Base-by-base conservation (phyloP, 106 monocot genomes). In the Platanthera guangdongensis region DNA sequence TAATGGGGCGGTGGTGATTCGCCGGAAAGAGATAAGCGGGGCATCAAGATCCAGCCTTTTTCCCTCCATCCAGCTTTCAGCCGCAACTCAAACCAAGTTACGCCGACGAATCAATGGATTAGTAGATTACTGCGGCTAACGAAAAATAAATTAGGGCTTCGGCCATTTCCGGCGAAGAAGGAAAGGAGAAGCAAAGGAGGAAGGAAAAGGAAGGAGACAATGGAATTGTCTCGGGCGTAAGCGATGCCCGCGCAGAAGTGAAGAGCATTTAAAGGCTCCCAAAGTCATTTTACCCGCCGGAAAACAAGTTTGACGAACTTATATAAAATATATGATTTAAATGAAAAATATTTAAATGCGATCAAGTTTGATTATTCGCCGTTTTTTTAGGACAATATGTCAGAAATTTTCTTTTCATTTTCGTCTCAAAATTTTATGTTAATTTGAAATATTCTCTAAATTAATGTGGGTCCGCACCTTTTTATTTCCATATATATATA, bases 1-100 rank as follows among this genome's bases (percentile, higher is more conserved):
- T 15, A n/a, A 13, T 3, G 15, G 14, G 55, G 55, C 13, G n/a
- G 55, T 13, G 3, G 85, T 81, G 73, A 84, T 82, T 16, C 88
- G 90, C 11, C 93, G 88, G 68, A 86, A 82, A 30, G 93, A 93
- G 62, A 86, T 76, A 4, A 90, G 83, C 19, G 90, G 90, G 13
- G 90, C 83, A 9, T 81, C 82, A 72, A 90, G 81, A 69, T 93
- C 87, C 21, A 93, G 76, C 70, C 57, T 72, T 68, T 84, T 85
- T 51, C 76, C 82, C 67, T 83, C 87, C 85, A 83, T 87, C 55
- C 55, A 14, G 55, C 55, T 55, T 5, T 55, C 15, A n/a, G n/a
- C 55, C n/a, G n/a, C 55, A 55, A 55, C n/a, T 13, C 13, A 15
- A 2, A 3, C 55, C 55, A 5, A 55, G 55, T 14, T 55, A 55